Base-by-base conservation (phyloP, 2,329 filamentous ascomycete genomes). In the Albophoma yamanashiensis region DNA sequence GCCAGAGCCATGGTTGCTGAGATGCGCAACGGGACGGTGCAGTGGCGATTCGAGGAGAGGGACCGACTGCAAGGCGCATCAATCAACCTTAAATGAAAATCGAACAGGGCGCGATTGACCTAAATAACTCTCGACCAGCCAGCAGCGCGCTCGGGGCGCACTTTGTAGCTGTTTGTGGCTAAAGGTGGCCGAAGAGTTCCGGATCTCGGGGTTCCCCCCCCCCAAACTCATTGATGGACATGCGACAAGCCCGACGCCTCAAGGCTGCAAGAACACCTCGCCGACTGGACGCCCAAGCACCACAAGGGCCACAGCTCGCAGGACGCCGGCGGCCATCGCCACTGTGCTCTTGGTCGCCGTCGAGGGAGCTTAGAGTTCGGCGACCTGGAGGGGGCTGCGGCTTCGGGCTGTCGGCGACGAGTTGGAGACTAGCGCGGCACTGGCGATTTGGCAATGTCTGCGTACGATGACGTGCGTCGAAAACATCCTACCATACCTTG, bases 1-100 rank as follows among this genome's bases (percentile, higher is more conserved):
- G 34, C 9, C 34, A 36, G 34, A 62, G 75, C 70, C 58, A 66
- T 65, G 14, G 45, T 20, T 56, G 15, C 20, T 25, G 43, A 47
- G 31, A 22, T 15, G 2, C n/a, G n/a, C 36, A 38, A 14, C n/a
- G 36, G 11, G 3, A 27, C 31, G 22, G n/a, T n/a, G 40, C 17
- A 9, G 4, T 20, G 2, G 38, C 55, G 38, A 15, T 12, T 15
- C 42, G 55, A 27, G 22, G 15, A 25, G 15, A 27, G 22, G 17
- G 22, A 15, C 14, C 20, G 11, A 31, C 47, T 50, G 15, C 27
- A 17, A 17, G 22, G 27, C 3, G 7, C 9, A 31, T 20, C 27
- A 9, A 31, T 27, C 47, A 11, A 15, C 25, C 31, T 3, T 11
- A 25, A 11, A 34, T 9, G 47, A 25, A 25, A 31, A 31, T 17